These are phyloP conservation scores for Suillus paluster DNA, from an alignment of 768 basidiomycete genomes.

Conservation along the genomic window DNA sequence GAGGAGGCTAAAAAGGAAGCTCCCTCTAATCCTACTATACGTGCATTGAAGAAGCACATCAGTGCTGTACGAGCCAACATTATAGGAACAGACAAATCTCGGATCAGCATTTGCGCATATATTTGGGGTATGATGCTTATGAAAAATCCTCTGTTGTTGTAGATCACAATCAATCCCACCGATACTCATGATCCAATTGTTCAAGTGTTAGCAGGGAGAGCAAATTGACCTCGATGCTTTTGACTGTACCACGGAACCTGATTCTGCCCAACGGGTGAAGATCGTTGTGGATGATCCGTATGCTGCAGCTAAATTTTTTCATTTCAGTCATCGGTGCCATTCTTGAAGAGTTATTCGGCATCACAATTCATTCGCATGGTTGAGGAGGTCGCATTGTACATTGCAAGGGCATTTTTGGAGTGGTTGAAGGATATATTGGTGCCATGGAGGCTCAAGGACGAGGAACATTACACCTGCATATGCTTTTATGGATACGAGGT, in stretches of 20 bases:
- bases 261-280: slow-evolving; percentile 11
- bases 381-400: background rate
- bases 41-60: too few relatives aligned
- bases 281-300: slow-evolving; percentile 45
- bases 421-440: slow-evolving; percentile 26
- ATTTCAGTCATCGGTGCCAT: slow-evolving; percentile 38
- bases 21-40: too few relatives aligned
- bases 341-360: slow-evolving; percentile 37
- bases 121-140: background rate
- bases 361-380: slow-evolving; percentile 21
- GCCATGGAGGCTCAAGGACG: slow-evolving; percentile 44
- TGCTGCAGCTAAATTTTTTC: slow-evolving; percentile 47
- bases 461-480: slow-evolving; percentile 32
- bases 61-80: too few relatives aligned
- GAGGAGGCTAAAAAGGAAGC: too few relatives aligned
- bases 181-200: slow-evolving; percentile 46
- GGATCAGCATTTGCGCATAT: too few relatives aligned
- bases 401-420: slow-evolving; percentile 36
- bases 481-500: background rate
- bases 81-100: too few relatives aligned
- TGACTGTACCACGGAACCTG: slow-evolving; percentile 26
- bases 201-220: slow-evolving; percentile 20
- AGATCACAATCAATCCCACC: slow-evolving; percentile 46
- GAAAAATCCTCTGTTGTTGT: slow-evolving; percentile 32
- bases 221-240: slow-evolving; percentile 50